Evolutionary conservation across 2,329 filamentous ascomycete genomes (phyloP).

Genomic region (Aspergillus ruber): DNA sequence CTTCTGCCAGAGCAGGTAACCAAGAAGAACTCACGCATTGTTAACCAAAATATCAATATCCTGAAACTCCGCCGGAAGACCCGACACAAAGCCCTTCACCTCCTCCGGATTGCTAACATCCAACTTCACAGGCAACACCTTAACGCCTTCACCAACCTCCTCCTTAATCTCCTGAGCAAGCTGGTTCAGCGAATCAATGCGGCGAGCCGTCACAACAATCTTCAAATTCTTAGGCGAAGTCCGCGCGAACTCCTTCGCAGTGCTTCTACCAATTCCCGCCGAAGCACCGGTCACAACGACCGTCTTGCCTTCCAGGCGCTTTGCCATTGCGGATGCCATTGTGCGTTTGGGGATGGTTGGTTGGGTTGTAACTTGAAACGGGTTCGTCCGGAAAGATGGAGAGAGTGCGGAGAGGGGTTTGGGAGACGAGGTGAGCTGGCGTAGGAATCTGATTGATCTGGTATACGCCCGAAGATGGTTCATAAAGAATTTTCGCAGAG

Average conservation of each 20-base stretch:
- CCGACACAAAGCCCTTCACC: constrained; percentile 64
- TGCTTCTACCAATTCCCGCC: constrained; percentile 72
- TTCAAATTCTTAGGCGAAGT: constrained; percentile 73
- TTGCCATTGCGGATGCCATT: constrained; percentile 64
- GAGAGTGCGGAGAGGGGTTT: constrained; percentile 12
- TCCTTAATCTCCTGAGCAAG: constrained; percentile 68
- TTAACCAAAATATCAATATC: constrained; percentile 88
- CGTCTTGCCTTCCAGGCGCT: constrained; percentile 89
- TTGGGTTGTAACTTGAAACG: constrained; percentile 15
- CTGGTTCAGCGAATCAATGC: constrained; percentile 69
- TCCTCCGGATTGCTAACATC: constrained; percentile 78
- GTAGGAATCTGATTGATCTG: constrained; percentile 20
- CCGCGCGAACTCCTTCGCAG: constrained; percentile 85
- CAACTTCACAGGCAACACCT: constrained; percentile 74
- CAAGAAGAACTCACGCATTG: constrained; percentile 80
- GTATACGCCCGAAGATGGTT: constrained; percentile 15
- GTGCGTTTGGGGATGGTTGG: constrained; percentile 32
- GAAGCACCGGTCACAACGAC: constrained; percentile 87
- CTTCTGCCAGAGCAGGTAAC: neutral
- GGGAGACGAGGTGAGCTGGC: constrained; percentile 10
- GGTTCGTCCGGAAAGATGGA: constrained; percentile 8
- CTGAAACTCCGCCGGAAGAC: constrained; percentile 72
- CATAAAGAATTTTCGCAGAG: constrained; percentile 17
- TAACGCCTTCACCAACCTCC: constrained; percentile 71
- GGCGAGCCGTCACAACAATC: constrained; percentile 81